Percentiles rank a stretch among this genome's conserved stretches.
phyloP scores from a whole-genome alignment of 2,329 filamentous ascomycete species.

The Fusarium nygamai region DNA sequence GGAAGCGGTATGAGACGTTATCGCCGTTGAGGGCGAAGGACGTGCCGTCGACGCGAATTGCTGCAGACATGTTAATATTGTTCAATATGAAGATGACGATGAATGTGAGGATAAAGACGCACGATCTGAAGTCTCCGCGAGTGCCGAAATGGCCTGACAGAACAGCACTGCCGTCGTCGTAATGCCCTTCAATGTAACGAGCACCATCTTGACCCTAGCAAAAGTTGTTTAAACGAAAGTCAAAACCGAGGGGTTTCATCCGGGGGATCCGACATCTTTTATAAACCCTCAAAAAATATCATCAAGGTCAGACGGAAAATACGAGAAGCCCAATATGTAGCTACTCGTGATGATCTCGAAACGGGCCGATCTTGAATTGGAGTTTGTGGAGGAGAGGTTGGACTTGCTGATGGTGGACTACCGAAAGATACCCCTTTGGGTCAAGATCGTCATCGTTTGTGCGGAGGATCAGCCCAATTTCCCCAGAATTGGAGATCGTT shows the following conservation, averaged over 20 bases:
- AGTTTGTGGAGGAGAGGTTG: neutral
- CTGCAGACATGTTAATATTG: conserved; percentile 45
- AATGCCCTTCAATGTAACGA: neutral
- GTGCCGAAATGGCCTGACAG: neutral
- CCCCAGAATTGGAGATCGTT: neutral
- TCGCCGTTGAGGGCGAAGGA: conserved; percentile 68
- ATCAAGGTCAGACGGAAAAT: neutral
- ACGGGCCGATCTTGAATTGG: conserved; percentile 17
- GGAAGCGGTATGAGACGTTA: conserved; percentile 70
- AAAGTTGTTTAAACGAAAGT: neutral
- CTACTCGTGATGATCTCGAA: neutral
- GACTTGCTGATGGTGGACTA: neutral
- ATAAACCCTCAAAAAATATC: neutral
- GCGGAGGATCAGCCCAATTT: conserved; percentile 13
- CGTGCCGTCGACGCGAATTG: conserved; percentile 61
- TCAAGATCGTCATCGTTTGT: conserved; percentile 2
- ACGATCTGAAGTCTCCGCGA: neutral
- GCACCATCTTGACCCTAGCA: neutral
- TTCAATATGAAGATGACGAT: neutral
- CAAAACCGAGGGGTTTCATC: neutral
- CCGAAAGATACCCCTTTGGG: conserved; percentile 12
- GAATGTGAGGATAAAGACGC: neutral
- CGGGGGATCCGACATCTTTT: neutral
- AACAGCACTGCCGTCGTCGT: neutral
- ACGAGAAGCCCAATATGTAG: neutral